phyloP scores from a whole-genome alignment of 2,329 filamentous ascomycete genomes.

The Aspergillus carbonarius region DNA sequence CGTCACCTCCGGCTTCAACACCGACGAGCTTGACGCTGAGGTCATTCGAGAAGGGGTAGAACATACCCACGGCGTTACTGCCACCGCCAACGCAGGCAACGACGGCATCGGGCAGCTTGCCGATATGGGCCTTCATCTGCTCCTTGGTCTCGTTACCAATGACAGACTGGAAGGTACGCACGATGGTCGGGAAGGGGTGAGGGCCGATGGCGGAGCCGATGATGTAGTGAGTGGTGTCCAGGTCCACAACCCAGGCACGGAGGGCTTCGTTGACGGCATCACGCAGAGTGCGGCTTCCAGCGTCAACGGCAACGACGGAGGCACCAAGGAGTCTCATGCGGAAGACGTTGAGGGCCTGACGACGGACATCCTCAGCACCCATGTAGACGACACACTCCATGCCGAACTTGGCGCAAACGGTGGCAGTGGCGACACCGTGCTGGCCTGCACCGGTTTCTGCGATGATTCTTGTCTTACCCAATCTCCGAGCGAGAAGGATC shows the following conservation, averaged over 20 bases:
- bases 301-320: conserved; percentile 87
- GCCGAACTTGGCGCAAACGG: conserved; percentile 95
- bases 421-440: conserved; percentile 96
- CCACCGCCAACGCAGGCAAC: conserved; percentile 96
- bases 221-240: conserved; percentile 95
- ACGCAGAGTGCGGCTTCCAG: conserved; percentile 77
- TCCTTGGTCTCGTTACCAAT: conserved; percentile 93
- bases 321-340: conserved; percentile 95
- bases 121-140: conserved; percentile 80
- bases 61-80: conserved; percentile 95
- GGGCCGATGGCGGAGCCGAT: conserved; percentile 97
- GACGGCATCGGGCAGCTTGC: conserved; percentile 91
- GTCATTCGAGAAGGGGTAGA: conserved; percentile 91
- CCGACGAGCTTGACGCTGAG: conserved; percentile 82
- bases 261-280: conserved; percentile 95
- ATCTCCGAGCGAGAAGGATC: conserved; percentile 75
- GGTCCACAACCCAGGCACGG: conserved; percentile 87
- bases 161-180: conserved; percentile 94
- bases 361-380: conserved; percentile 94
- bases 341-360: conserved; percentile 97
- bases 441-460: conserved; percentile 97
- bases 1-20: conserved; percentile 93
- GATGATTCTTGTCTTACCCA: conserved; percentile 97
- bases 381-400: conserved; percentile 99
- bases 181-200: conserved; percentile 96